A percentile compares a stretch with the other conserved stretches of the same genome.
These are phyloP conservation scores for Russula abietina DNA, from an alignment of 768 basidiomycete species.

Conservation along the genomic window DNA sequence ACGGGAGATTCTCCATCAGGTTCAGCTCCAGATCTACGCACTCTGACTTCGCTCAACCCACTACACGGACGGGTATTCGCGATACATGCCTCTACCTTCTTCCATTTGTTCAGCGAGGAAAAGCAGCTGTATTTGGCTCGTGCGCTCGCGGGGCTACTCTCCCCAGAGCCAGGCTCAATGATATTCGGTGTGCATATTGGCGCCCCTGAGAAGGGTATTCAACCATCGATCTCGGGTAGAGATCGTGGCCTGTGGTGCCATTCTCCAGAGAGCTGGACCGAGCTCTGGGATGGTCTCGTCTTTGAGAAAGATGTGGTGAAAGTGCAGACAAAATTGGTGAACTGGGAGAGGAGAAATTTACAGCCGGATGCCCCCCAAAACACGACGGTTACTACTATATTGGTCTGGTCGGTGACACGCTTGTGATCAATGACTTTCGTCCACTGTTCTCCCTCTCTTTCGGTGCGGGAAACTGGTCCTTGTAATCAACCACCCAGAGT, in stretches of 20 bases:
- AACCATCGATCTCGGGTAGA: no score
- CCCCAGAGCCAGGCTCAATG: slow-evolving; percentile 29
- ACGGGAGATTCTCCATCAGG: not conserved
- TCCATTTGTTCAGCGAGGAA: slow-evolving; percentile 39
- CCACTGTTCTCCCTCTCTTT: no score
- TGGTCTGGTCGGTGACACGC: not conserved
- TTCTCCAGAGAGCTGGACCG: slow-evolving; percentile 21
- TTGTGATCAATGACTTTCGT: not conserved
- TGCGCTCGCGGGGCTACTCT: slow-evolving; percentile 38
- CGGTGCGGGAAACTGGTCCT: no score
- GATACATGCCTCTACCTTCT: slow-evolving; percentile 48
- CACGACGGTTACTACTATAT: not conserved
- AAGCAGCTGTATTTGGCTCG: slow-evolving; percentile 39
- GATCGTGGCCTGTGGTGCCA: slow-evolving; percentile 17
- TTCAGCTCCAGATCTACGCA: slow-evolving; percentile 28
- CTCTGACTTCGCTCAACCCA: slow-evolving; percentile 39
- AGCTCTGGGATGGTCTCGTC: slow-evolving; percentile 24
- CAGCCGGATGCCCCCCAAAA: not conserved
- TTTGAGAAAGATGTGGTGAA: slow-evolving; percentile 25
- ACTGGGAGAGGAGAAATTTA: not conserved
- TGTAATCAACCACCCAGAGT: no score
- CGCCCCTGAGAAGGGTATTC: not conserved
- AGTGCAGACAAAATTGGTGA: slow-evolving; percentile 11
- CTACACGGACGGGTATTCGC: slow-evolving; percentile 43
- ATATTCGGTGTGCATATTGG: slow-evolving; percentile 31